Evolutionary conservation across 176 grass and related monocot genomes (phyloP).

Genomic region (Zoysia japonica): DNA sequence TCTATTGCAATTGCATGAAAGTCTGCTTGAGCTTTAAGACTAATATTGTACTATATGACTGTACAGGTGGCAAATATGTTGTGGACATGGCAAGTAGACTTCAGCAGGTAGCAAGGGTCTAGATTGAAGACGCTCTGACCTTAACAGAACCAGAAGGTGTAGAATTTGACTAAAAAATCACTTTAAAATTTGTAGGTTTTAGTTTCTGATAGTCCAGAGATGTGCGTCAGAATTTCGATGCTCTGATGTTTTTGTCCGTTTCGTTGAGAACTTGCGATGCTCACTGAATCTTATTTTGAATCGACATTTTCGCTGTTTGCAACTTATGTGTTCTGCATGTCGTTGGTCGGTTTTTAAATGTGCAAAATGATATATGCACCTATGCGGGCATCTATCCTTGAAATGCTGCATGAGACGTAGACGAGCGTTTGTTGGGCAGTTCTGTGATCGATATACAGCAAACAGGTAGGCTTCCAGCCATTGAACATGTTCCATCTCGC

Average conservation of each 20-base stretch:
- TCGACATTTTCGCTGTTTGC: background rate
- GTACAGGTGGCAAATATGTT: background rate
- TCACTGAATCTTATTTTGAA: background rate
- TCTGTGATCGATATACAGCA: background rate
- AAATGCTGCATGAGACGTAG: background rate
- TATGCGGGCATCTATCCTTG: background rate
- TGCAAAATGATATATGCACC: background rate
- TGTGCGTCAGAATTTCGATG: background rate
- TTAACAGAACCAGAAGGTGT: background rate
- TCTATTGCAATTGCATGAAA: too few species aligned
- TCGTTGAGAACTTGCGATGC: background rate
- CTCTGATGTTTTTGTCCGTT: background rate
- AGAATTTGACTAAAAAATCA: background rate
- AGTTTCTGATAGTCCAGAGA: background rate
- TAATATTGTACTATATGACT: too few species aligned
- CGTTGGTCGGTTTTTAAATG: background rate
- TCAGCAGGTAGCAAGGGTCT: background rate
- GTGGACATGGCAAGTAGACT: background rate
- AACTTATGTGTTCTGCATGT: background rate
- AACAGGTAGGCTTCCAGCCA: background rate
- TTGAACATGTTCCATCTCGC: background rate
- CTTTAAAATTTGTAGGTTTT: background rate
- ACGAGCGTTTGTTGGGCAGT: background rate
- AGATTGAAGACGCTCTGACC: background rate
- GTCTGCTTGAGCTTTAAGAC: too few species aligned